Base-by-base conservation (phyloP, 441 rosid genomes). In the Omphalea diandra region DNA sequence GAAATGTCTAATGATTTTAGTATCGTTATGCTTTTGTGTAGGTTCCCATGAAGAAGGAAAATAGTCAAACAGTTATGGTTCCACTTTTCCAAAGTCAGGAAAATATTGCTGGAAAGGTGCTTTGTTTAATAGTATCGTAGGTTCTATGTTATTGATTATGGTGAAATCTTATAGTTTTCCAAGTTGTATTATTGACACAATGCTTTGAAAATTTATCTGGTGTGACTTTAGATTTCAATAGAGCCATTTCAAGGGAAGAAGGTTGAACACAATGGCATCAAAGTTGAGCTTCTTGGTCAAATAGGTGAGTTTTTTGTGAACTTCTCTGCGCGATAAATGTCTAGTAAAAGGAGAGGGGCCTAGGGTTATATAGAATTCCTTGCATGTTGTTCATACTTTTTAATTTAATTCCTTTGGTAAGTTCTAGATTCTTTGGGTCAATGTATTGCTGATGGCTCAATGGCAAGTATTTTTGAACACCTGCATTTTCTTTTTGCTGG, bases 231-330 rank as follows among this genome's bases (percentile, higher is more conserved):
- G 99, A 84, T 96, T 68, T 81, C 82, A 47, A 75, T 96, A 69
- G 99, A 93, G 70, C 97, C 98, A 63, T 57, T 83, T 72, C 97
- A 83, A 80, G 99, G 98, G 81, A 91, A 93, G 80, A 96, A 91
- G 77, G 88, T 91, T 68, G 99, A 96, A 67, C 99, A 93, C 73
- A 85, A 84, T 70, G 99, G 99, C 80, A 86, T 93, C 40, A 96
- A 91, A 84, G 86, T 93, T 73, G 98, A 96, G 82, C 97, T 96
- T 69, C 99, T 93, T 57, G 98, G 98, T 77, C 99, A 96, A 83
- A 96, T 93, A 83, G 97, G 98, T 93, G 58, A 75, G 88, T 65
- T 63, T 41, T 41, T 49, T 1, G 12, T 6, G 3, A 6, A n/a
- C 50, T 59, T 55, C 44, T 74, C n/a, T 22, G 31, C 33, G 3